A percentile compares a stretch with the other conserved stretches of the same genome.
Evolutionary conservation across 768 basidiomycete species (phyloP).

Genomic region (Hygrophorus russula): DNA sequence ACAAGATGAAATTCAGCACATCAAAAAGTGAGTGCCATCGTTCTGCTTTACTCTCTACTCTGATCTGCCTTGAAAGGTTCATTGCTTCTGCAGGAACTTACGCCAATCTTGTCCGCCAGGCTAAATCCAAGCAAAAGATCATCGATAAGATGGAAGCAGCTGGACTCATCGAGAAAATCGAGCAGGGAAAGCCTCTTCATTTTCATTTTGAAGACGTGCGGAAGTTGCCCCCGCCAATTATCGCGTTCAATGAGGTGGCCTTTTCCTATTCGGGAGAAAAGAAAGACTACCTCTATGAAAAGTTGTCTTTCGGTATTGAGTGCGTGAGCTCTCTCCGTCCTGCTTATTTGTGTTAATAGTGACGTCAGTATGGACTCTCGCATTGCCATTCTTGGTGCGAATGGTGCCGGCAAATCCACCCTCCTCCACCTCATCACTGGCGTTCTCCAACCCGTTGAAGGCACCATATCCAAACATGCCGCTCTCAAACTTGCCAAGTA

Average conservation of each 20-base stretch:
- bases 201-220: conserved; percentile 96
- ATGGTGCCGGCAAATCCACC: conserved; percentile 92
- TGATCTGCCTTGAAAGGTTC: conserved; percentile 42
- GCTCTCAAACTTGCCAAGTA: conserved; percentile 95
- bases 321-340: conserved; percentile 19
- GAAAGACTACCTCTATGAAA: conserved; percentile 78
- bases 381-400: conserved; percentile 91
- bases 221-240: conserved; percentile 92
- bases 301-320: conserved; percentile 97
- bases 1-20: conserved; percentile 96
- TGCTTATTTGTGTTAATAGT: not conserved
- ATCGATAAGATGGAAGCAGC: conserved; percentile 99
- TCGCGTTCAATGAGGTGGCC: conserved; percentile 90
- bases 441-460: conserved; percentile 65
- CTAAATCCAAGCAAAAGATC: conserved; percentile 99
- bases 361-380: conserved; percentile 90
- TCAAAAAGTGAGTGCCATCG: conserved; percentile 68
- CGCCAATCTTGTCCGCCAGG: conserved; percentile 96
- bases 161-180: conserved; percentile 88
- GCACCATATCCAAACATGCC: conserved; percentile 83
- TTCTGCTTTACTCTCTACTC: not conserved
- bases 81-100: conserved; percentile 99
- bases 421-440: conserved; percentile 86
- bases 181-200: conserved; percentile 53
- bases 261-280: conserved; percentile 92